Conservation (phyloP, 331 rosid species). For the Acacia pycnantha region DNA sequence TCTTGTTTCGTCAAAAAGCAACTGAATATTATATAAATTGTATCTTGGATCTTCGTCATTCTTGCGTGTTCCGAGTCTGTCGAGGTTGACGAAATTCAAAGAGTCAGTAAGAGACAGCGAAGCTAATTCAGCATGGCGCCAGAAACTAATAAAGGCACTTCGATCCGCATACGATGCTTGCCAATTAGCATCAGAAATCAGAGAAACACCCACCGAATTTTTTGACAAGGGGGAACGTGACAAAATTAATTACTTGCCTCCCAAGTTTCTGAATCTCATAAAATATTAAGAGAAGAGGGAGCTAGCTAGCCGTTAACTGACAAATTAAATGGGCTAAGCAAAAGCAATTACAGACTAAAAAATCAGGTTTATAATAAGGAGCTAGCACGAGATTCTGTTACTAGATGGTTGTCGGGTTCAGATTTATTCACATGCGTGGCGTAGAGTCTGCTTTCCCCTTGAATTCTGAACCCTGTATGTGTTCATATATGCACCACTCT, state of each 20-base stretch:
- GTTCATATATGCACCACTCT: background rate
- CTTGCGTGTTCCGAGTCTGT: background rate
- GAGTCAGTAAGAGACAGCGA: background rate
- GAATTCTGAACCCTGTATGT: slow-evolving; percentile 3
- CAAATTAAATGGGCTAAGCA: background rate
- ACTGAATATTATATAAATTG: background rate
- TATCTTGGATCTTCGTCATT: background rate
- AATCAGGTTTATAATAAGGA: background rate
- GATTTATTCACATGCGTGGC: slow-evolving; percentile 32
- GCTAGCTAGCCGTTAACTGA: background rate
- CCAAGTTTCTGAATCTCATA: slow-evolving; percentile 25
- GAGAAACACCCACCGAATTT: background rate
- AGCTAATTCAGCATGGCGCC: background rate
- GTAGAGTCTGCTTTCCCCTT: background rate
- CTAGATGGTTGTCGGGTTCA: slow-evolving; percentile 6
- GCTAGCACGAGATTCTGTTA: slow-evolving; percentile 38
- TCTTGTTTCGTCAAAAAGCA: slow-evolving; percentile 23
- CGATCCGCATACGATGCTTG: background rate
- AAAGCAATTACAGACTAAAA: background rate
- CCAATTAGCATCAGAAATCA: background rate
- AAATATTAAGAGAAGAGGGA: background rate
- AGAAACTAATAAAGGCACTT: background rate
- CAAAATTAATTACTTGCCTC: slow-evolving; percentile 20
- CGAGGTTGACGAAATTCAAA: background rate
- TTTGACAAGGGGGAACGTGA: background rate